phyloP scores from a whole-genome alignment of 495 filamentous ascomycete species.

The Astrothelium subdiscretum region DNA sequence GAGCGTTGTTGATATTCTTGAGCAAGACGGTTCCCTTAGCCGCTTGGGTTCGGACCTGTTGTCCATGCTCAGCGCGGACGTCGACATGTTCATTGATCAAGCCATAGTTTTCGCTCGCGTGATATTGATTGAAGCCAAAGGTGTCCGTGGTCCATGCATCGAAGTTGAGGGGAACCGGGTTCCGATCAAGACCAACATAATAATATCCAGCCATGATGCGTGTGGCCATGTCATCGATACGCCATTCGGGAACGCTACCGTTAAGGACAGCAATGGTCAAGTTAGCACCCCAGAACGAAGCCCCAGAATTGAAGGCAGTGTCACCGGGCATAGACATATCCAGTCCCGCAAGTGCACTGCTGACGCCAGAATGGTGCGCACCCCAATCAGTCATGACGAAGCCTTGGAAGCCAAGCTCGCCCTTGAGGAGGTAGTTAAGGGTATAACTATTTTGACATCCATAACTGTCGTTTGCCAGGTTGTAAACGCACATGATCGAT shows the following conservation, averaged over 20 bases:
- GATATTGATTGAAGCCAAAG: slow-evolving; percentile 50
- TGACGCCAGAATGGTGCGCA: slow-evolving; percentile 76
- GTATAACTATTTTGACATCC: slow-evolving; percentile 59
- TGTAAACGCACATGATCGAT: slow-evolving; percentile 78
- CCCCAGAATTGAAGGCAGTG: slow-evolving; percentile 55
- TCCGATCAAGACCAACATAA: slow-evolving; percentile 58
- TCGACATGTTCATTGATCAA: slow-evolving; percentile 69
- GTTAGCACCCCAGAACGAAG: slow-evolving; percentile 62
- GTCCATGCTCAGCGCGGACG: slow-evolving; percentile 58
- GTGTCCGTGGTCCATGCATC: slow-evolving; percentile 67
- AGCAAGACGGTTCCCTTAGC: slow-evolving; percentile 64
- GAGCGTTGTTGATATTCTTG: slow-evolving; percentile 58
- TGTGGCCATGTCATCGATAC: slow-evolving; percentile 76
- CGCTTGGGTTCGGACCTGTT: slow-evolving; percentile 57
- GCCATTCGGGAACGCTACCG: slow-evolving; percentile 70
- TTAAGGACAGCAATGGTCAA: slow-evolving; percentile 71
- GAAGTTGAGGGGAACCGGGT: slow-evolving; percentile 62
- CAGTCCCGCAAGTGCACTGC: slow-evolving; percentile 67
- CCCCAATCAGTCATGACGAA: slow-evolving; percentile 88
- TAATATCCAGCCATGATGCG: slow-evolving; percentile 82
- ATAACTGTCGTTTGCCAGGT: slow-evolving; percentile 68
- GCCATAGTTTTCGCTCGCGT: slow-evolving; percentile 42
- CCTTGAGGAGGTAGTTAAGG: slow-evolving; percentile 75
- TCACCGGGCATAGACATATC: slow-evolving; percentile 98
- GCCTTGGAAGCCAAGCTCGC: slow-evolving; percentile 88